Conservation (phyloP, 202 grass and related monocot genomes). For the Panicum virgatum region DNA sequence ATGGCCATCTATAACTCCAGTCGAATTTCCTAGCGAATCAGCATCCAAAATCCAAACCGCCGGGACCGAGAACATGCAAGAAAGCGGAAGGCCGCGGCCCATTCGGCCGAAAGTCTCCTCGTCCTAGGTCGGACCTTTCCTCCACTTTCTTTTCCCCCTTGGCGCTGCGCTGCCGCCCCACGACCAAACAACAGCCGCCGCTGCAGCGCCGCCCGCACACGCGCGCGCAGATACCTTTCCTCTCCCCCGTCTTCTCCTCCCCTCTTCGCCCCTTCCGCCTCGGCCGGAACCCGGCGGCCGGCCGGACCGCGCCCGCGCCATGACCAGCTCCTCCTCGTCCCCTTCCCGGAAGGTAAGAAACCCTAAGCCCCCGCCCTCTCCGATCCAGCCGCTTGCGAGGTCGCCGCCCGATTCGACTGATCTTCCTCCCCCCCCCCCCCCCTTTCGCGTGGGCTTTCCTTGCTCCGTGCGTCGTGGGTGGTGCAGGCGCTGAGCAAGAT, state of each 20-base stretch:
- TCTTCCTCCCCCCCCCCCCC: background rate
- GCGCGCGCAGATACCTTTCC: constrained; percentile 7
- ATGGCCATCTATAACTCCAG: no score
- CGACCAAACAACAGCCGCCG: no score
- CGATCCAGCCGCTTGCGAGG: background rate
- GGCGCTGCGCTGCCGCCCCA: constrained; percentile 10
- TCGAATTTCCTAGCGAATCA: no score
- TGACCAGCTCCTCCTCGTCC: constrained; percentile 67
- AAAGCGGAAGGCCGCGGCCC: background rate
- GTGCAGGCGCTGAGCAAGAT: constrained; percentile 84
- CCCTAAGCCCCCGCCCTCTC: background rate
- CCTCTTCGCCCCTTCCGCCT: background rate
- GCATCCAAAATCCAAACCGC: no score
- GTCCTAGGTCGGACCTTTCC: background rate
- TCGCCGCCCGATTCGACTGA: constrained; percentile 20
- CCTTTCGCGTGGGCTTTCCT: background rate
- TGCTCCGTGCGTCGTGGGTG: background rate
- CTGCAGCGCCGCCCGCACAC: background rate
- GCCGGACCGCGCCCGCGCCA: constrained; percentile 27
- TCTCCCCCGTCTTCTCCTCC: background rate
- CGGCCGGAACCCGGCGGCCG: background rate
- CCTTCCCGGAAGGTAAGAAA: constrained; percentile 70
- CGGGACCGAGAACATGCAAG: background rate
- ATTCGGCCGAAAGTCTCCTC: background rate
- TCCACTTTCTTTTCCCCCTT: background rate